Conservation (phyloP, 2,329 filamentous ascomycete species). For the Phialemoniopsis sp. region DNA sequence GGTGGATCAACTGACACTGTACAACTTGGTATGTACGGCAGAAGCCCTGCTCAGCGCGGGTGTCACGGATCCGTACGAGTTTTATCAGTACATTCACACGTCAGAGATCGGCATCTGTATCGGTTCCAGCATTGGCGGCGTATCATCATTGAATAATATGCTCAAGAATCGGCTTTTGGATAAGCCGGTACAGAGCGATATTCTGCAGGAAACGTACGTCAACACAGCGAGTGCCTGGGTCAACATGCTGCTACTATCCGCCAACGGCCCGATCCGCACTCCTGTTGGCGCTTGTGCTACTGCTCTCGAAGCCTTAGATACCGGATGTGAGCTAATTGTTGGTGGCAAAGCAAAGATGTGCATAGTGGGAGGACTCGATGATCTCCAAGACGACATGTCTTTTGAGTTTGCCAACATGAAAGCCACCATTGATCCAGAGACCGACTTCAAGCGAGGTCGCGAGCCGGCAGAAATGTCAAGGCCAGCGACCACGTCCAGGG, state of each 20-base stretch:
- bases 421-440: slow-evolving; percentile 24
- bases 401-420: slow-evolving; percentile 28
- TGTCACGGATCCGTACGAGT: slow-evolving; percentile 22
- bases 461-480: slow-evolving; percentile 26
- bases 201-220: slow-evolving; percentile 26
- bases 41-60: slow-evolving; percentile 28
- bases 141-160: slow-evolving; percentile 17
- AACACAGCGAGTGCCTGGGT: slow-evolving; percentile 30
- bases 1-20: slow-evolving; percentile 26
- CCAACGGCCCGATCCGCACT: slow-evolving; percentile 25
- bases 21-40: slow-evolving; percentile 20
- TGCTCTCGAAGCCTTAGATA: slow-evolving; percentile 27
- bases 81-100: slow-evolving; percentile 25
- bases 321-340: slow-evolving; percentile 23
- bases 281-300: slow-evolving; percentile 32
- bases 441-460: slow-evolving; percentile 19
- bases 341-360: slow-evolving; percentile 21
- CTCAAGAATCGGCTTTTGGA: slow-evolving; percentile 23
- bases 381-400: slow-evolving; percentile 21
- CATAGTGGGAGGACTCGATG: slow-evolving; percentile 28
- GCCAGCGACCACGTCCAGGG: slow-evolving; percentile 22
- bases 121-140: slow-evolving; percentile 24
- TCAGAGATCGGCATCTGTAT: slow-evolving; percentile 27
- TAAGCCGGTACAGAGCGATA: slow-evolving; percentile 20
- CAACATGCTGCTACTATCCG: slow-evolving; percentile 34